Evolutionary conservation across 2,329 filamentous ascomycete genomes (phyloP).

Genomic region (Aspergillus sp.): DNA sequence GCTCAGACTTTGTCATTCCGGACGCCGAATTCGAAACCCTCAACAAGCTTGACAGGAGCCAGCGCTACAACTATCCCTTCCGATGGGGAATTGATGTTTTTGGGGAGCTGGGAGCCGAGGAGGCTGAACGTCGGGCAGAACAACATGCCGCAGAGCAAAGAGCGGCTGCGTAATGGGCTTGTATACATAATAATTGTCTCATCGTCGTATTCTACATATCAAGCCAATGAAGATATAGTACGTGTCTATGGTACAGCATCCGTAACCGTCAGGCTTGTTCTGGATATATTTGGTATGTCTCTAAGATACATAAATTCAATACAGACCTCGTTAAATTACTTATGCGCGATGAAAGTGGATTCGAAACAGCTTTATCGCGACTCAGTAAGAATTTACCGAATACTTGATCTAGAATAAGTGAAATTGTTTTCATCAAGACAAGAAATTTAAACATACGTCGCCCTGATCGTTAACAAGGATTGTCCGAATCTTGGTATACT

Average conservation of each 20-base stretch:
- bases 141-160: constrained; percentile 28
- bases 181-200: background rate
- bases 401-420: background rate
- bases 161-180: background rate
- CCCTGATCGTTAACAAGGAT: background rate
- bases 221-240: background rate
- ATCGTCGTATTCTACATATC: background rate
- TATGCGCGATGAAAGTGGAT: too few relatives aligned
- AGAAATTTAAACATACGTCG: background rate
- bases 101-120: constrained; percentile 35
- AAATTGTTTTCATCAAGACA: background rate
- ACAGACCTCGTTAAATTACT: too few relatives aligned
- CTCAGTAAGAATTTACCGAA: too few relatives aligned
- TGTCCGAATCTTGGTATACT: background rate
- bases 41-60: constrained; percentile 36
- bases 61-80: constrained; percentile 40
- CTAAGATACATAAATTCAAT: background rate
- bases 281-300: background rate
- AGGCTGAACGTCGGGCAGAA: constrained; percentile 31
- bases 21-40: constrained; percentile 35
- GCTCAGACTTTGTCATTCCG: constrained; percentile 33
- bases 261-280: background rate
- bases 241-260: background rate
- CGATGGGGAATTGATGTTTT: constrained; percentile 42
- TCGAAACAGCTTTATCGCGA: too few relatives aligned